Evolutionary conservation across 495 filamentous ascomycete species (phyloP).

Genomic region (Pyrenula massariospora): DNA sequence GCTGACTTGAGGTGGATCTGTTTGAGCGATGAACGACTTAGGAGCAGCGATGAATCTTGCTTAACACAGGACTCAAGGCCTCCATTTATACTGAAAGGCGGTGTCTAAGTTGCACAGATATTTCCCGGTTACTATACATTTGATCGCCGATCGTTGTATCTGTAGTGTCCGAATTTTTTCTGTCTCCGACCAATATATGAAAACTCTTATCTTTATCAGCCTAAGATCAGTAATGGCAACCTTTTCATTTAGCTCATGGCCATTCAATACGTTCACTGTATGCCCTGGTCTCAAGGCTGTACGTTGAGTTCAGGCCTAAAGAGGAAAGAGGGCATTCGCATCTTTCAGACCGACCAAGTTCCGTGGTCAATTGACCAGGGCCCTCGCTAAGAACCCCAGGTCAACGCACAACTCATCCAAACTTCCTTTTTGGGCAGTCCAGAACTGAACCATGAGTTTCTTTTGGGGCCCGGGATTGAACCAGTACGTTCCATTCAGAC

Average conservation of each 20-base stretch:
- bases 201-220: neutral
- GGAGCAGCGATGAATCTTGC: neutral
- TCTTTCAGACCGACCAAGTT: neutral
- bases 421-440: no score
- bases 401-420: no score
- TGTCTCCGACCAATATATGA: neutral
- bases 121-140: neutral
- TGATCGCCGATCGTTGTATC: neutral
- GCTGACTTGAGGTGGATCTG: neutral
- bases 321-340: neutral
- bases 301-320: neutral
- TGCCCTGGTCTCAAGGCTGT: neutral
- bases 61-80: neutral
- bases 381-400: no score
- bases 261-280: no score
- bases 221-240: neutral
- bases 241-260: neutral
- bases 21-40: neutral
- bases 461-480: no score
- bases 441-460: no score
- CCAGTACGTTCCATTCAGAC: neutral
- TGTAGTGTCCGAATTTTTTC: neutral
- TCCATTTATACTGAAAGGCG: neutral
- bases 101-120: neutral
- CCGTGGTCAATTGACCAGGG: neutral